These are phyloP conservation scores for Pestalotiopsis fici DNA, from an alignment of 2,329 filamentous ascomycete species.

Conservation along the genomic window DNA sequence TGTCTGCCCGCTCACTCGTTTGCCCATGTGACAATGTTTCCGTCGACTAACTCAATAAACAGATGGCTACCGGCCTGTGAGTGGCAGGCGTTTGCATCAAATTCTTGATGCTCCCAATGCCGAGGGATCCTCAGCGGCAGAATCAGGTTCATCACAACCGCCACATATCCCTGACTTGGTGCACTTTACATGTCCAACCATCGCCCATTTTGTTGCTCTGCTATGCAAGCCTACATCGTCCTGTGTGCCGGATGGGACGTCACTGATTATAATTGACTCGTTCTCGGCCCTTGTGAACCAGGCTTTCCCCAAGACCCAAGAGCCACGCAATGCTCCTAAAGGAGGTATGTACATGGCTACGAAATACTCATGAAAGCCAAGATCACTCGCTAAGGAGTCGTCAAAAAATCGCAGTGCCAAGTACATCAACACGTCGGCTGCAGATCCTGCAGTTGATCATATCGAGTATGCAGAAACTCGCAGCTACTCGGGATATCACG, in stretches of 20 bases:
- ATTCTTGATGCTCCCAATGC: constrained; percentile 18
- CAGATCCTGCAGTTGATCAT: constrained; percentile 65
- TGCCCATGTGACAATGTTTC: background rate
- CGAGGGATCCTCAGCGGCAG: constrained; percentile 7
- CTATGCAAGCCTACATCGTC: constrained; percentile 65
- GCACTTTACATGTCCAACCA: constrained; percentile 56
- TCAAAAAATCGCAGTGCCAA: constrained; percentile 30
- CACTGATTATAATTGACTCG: constrained; percentile 76
- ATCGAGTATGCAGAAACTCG: constrained; percentile 72
- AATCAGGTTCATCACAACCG: constrained; percentile 8
- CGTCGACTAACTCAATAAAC: constrained; percentile 12
- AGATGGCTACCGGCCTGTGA: constrained; percentile 48
- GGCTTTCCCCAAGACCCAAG: constrained; percentile 67
- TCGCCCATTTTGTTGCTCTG: constrained; percentile 76
- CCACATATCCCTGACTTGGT: constrained; percentile 14
- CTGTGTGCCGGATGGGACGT: constrained; percentile 64
- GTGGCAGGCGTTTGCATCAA: constrained; percentile 34
- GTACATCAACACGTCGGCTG: constrained; percentile 42
- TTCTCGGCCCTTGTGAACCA: constrained; percentile 76
- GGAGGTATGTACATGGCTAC: constrained; percentile 38
- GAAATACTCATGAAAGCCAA: constrained; percentile 2
- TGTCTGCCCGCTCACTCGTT: too few species aligned
- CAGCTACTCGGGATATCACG: constrained; percentile 71
- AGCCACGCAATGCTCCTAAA: constrained; percentile 37
- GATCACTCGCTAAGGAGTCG: constrained; percentile 7